Base-by-base conservation (phyloP, 176 grass and related monocot species). In the Chloris gayana region DNA sequence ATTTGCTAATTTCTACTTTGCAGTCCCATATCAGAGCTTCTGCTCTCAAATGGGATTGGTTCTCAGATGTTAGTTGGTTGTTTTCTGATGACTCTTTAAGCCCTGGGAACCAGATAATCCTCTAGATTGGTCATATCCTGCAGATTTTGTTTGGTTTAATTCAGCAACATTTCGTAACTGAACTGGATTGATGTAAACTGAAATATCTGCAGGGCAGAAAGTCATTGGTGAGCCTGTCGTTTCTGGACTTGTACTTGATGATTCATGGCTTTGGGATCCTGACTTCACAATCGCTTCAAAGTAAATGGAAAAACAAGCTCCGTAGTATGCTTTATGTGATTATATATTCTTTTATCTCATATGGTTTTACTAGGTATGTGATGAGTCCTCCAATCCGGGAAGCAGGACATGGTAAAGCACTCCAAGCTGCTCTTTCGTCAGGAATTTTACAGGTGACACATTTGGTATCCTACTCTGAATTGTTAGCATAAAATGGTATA, bases 321-420 rank as follows among this genome's bases (percentile, higher is more conserved):
- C 24, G 29, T 63, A 9, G 9, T 72, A 25, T 82, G 30, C 35
- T 42, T 82, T 85, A 59, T 77, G 9, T 34, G 37, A 22, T 14
- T 87, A 62, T 80, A 14, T 12, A 68, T 88, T 19, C 8, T 44
- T 67, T 83, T 27, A 65, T 91, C 26, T 88, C 60, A 83, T 77
- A 65, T 29, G 21, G 58, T 63, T 69, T 15, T 83, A 88, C 44
- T 85, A 98, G 92, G 86, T 98, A 98, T 87, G 92, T 98, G 72
- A 95, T 98, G 96, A 95, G 90, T 59, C 96, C 96, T 75, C 96
- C 96, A 58, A 95, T 98, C 78, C 89, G 96, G 68, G 87, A 89
- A 86, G 91, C 91, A 78, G 90, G 88, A 67, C 96, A 98, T 72
- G 87, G 79, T 65, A 88, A 91, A 89, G 84, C 89, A 79, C 92